Evolutionary conservation across 176 grass and related monocot genomes (phyloP).

Genomic region (Oryza meyeriana): DNA sequence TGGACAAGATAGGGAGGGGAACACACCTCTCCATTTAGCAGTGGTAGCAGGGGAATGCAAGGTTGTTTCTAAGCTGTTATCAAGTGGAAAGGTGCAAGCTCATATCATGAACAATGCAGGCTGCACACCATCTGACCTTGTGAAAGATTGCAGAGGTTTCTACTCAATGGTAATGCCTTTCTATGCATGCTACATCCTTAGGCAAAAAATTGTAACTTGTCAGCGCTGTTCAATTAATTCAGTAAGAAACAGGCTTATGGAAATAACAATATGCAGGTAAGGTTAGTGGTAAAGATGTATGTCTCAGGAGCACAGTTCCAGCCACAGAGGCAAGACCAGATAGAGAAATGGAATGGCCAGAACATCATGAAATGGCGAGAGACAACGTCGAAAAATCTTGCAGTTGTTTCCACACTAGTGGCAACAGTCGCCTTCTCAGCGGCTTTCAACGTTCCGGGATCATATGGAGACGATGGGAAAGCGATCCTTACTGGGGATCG

Average conservation of each 20-base stretch:
- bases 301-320: constrained; percentile 31
- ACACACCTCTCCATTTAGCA: constrained; percentile 43
- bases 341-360: constrained; percentile 38
- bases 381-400: constrained; percentile 31
- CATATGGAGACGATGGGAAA: constrained; percentile 37
- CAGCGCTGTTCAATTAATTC: neutral
- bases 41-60: constrained; percentile 2
- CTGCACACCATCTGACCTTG: constrained; percentile 23
- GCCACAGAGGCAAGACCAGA: constrained; percentile 50
- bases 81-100: neutral
- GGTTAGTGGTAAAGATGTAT: constrained; percentile 13
- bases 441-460: constrained; percentile 57
- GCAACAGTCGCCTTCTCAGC: constrained; percentile 54
- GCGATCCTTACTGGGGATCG: constrained; percentile 23
- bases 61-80: constrained; percentile 10
- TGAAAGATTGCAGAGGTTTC: constrained; percentile 24
- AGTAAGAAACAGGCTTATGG: neutral
- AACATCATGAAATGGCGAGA: constrained; percentile 44
- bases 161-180: constrained; percentile 38
- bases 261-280: constrained; percentile 12
- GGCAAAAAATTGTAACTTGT: neutral
- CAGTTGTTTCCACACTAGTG: constrained; percentile 45
- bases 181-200: neutral
- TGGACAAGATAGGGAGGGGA: constrained; percentile 38
- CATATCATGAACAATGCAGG: constrained; percentile 46